Conservation (phyloP, 106 monocot species). For the Alisma plantagoaquatica region DNA sequence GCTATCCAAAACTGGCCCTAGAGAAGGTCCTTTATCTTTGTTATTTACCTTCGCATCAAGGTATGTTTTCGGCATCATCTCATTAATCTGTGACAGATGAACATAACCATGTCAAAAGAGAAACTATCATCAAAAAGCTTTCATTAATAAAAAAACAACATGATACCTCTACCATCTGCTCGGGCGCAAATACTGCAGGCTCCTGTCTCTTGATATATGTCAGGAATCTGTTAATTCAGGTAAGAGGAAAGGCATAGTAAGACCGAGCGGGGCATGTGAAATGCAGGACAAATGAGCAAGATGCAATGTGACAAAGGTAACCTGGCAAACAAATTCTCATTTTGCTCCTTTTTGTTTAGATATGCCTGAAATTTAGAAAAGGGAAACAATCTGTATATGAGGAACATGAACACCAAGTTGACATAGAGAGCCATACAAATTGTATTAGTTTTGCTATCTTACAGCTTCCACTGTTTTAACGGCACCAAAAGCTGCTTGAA, state of each 20-base stretch:
- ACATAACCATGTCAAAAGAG: neutral
- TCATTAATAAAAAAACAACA: neutral
- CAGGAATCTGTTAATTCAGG: conserved; percentile 62
- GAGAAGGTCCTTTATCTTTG: conserved; percentile 23
- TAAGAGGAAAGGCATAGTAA: too few species aligned
- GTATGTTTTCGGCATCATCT: conserved; percentile 25
- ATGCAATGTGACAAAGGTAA: conserved; percentile 15
- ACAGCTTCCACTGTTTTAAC: conserved; percentile 73
- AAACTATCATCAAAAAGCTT: neutral
- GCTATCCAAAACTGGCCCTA: too few species aligned
- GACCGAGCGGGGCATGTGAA: too few species aligned
- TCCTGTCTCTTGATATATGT: conserved; percentile 56
- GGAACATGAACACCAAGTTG: too few species aligned
- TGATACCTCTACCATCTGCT: conserved; percentile 69
- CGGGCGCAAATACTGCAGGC: conserved; percentile 37
- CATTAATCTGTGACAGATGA: conserved; percentile 43
- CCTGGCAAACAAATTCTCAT: conserved; percentile 51
- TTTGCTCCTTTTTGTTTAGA: conserved; percentile 41
- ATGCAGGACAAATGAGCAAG: too few species aligned
- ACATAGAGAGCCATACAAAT: too few species aligned
- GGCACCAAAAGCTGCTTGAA: conserved; percentile 55
- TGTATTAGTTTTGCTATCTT: too few species aligned
- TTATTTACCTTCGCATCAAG: conserved; percentile 25
- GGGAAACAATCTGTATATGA: too few species aligned
- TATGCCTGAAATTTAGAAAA: conserved; percentile 49